Conservation (phyloP, 805 yeast genomes). For the Metschnikowia orientalis region DNA sequence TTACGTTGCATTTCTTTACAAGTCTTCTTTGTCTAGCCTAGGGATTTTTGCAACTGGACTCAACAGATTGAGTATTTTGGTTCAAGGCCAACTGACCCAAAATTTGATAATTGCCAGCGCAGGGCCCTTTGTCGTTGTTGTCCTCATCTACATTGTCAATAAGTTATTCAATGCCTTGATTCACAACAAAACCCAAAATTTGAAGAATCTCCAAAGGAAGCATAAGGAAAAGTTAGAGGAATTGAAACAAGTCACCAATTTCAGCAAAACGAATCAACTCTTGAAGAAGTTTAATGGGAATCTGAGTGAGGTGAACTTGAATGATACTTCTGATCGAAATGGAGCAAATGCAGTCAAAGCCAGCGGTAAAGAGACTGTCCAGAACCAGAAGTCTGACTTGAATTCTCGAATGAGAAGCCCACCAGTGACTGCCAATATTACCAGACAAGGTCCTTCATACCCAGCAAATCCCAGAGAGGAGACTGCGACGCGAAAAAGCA, state of each 20-base stretch:
- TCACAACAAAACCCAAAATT: conserved; percentile 18
- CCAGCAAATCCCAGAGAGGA: too few species aligned
- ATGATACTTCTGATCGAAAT: too few species aligned
- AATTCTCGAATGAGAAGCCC: too few species aligned
- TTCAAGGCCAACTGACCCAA: conserved; percentile 22
- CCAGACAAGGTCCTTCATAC: too few species aligned
- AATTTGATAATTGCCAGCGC: conserved; percentile 18
- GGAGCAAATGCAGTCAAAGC: too few species aligned
- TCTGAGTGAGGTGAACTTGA: conserved; percentile 3
- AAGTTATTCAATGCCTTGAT: conserved; percentile 19
- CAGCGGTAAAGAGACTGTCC: too few species aligned
- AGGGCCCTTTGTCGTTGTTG: conserved; percentile 23
- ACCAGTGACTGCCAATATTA: too few species aligned
- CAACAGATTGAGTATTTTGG: conserved; percentile 22
- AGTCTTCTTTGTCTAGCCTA: conserved; percentile 8
- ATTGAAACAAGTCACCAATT: conserved; percentile 68
- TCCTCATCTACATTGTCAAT: conserved; percentile 17
- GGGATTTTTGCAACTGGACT: conserved; percentile 15
- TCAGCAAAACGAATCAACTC: conserved; percentile 69
- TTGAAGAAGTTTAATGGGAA: conserved; percentile 47
- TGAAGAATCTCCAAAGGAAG: conserved; percentile 32
- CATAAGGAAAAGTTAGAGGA: conserved; percentile 59
- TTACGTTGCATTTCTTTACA: conserved; percentile 21
- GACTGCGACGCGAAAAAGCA: too few species aligned
- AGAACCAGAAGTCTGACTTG: too few species aligned